Evolutionary conservation across 139 green algal genomes (phyloP), one percentile per base, ranked within the genome.

Genomic region (Medakamo hakoo): DNA sequence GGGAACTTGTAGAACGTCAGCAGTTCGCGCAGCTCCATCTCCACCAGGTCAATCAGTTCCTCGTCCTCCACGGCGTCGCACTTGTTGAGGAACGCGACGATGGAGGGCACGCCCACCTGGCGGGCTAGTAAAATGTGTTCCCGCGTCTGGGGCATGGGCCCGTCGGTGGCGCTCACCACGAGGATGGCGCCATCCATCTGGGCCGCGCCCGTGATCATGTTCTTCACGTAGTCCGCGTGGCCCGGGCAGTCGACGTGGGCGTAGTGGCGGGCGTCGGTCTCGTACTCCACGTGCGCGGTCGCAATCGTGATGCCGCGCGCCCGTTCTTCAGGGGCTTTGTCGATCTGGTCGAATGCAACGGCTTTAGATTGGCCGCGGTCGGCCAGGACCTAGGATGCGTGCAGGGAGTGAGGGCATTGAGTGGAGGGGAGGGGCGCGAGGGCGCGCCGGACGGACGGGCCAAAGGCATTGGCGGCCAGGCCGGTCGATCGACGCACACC

Each of bases 151-250:
- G 93, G 93, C 93, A 99, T 99, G 59, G 92, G 92, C 0, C 93
- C 93, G 60, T 99, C 93, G 24, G 88, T 82, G 2, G 91, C 93
- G 26, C 84, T 94, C 49, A 98, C 93, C 61, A 99, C 93, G 55
- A 99, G 74, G 49, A 99, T 98, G 26, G 83, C 93, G 16, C 93
- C 93, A 62, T 99, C 93, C 93, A 99, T 99, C 82, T 88, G 83
- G 55, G 88, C 88, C 56, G 88, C 86, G n/a, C 86, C 88, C 14
- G 88, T 97, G 68, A 97, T 97, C 90, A 97, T 97, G 81, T 97
- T 97, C 76, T 99, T 99, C 4, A 99, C 93, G 65, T 99, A 99
- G 74, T 99, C 93, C 1, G 93, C 93, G 70, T 99, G 93, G 1
- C 93, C 93, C 0, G 93, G 93, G 77, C 93, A 98, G 81, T 99